Percentiles rank a stretch among this genome's conserved stretches.
phyloP scores from a whole-genome alignment of 2,329 filamentous ascomycete species.

The Aureobasidium sp. region DNA sequence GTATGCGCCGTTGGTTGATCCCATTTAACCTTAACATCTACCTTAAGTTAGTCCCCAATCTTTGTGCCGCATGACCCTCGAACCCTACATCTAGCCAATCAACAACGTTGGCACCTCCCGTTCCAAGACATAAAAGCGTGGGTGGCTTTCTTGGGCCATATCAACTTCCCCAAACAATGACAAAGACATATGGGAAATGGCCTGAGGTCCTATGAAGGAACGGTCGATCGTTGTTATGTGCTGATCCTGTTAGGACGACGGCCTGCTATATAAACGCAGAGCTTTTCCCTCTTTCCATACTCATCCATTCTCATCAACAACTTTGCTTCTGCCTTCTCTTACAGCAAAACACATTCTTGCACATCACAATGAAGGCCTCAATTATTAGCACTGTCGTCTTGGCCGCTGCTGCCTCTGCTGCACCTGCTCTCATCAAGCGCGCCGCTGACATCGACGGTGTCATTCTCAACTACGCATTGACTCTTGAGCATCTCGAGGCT shows the following conservation, averaged over 20 bases:
- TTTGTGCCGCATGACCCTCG: background rate
- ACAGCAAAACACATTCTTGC: no score
- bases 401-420: conserved; percentile 22
- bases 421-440: conserved; percentile 23
- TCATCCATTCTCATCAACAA: background rate
- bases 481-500: conserved; percentile 58
- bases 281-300: background rate
- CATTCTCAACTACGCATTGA: conserved; percentile 50
- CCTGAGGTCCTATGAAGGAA: background rate
- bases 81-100: background rate
- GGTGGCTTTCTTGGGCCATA: background rate
- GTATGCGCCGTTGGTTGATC: conserved; percentile 3
- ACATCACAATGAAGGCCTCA: conserved; percentile 25
- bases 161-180: conserved; percentile 2
- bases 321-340: background rate
- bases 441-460: conserved; percentile 21
- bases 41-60: conserved; percentile 19
- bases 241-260: background rate
- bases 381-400: conserved; percentile 23
- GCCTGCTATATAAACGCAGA: conserved; percentile 4
- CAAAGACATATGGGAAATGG: background rate
- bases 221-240: background rate
- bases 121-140: background rate
- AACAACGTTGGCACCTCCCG: background rate
- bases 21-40: conserved; percentile 18